Base-by-base conservation (phyloP, 2,329 filamentous ascomycete species). In the Sclerotinia minor region DNA sequence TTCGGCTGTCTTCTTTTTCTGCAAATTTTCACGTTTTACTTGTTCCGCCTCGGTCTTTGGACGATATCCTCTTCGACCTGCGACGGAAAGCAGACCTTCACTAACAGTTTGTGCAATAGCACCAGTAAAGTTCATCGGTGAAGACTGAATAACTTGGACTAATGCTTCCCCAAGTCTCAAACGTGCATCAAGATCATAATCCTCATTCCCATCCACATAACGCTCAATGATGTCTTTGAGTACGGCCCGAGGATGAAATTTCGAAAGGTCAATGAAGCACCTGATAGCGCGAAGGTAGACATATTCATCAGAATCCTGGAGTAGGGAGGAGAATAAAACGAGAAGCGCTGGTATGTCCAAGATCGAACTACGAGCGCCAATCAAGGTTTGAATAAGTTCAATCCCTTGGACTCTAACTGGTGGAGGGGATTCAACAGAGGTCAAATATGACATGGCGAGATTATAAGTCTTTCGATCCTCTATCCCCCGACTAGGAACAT, bases 131-230 rank as follows among this genome's bases (percentile, higher is more conserved):
- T 82, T 83, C 64, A 83, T 79, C 6, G 85, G 84, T 1, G 88
- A 80, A 8, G 83, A 82, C 74, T 91, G 83, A n/a, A 90, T 82
- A 0, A 89, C 84, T 72, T 88, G 86, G 2, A 87, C 73, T 29
- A 91, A 77, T 0, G 87, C 86, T 76, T 93, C 90, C 60, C 89
- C 90, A 70, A 92, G 85, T 11, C 89, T 83, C 0, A 92, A 81
- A 2, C 90, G 84, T 2, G 84, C 82, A 75, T 92, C 89, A 0
- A 90, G 83, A 0, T 80, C 76, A 7, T 79, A 77, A n/a, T 79
- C 80, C 75, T 92, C 88, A 58, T 81, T 79, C 0, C 84, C 75
- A 73, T 93, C 90, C 24, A 90, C 78, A 71, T 92, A 92, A 53
- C 86, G 83, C 32, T 91, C 88, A 0, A 89, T 78, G 0, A 92